These are phyloP conservation scores for Zymoseptoria brevis DNA, from an alignment of 2,329 filamentous ascomycete species.

Conservation along the genomic window DNA sequence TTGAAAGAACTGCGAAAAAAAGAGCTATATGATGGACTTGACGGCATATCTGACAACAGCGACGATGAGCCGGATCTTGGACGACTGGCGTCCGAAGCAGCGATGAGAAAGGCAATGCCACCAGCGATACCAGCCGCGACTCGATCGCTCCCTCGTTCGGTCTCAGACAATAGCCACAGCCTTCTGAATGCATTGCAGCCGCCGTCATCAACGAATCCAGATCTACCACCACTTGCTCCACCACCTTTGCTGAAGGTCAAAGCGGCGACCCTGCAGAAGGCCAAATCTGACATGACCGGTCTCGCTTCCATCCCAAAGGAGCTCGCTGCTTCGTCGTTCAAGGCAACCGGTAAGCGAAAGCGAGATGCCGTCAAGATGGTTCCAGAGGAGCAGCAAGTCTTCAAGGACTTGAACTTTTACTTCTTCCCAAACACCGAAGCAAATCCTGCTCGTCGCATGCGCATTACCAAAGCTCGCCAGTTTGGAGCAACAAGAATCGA, in stretches of 20 bases:
- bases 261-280: slow-evolving; percentile 7
- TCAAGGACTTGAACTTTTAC: slow-evolving; percentile 32
- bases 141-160: slow-evolving; percentile 16
- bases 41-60: slow-evolving; percentile 13
- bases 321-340: neutral
- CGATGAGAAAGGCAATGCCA: slow-evolving; percentile 9
- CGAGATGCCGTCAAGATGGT: slow-evolving; percentile 18
- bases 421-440: slow-evolving; percentile 78
- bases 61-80: slow-evolving; percentile 18
- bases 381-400: slow-evolving; percentile 23
- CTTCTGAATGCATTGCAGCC: neutral
- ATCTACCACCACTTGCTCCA: neutral
- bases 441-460: slow-evolving; percentile 55
- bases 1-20: slow-evolving; percentile 12
- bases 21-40: slow-evolving; percentile 17
- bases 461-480: slow-evolving; percentile 67
- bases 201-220: slow-evolving; percentile 9
- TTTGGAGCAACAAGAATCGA: slow-evolving; percentile 67
- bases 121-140: neutral
- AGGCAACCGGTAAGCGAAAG: slow-evolving; percentile 23
- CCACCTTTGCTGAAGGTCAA: neutral
- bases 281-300: slow-evolving; percentile 12
- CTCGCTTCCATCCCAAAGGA: slow-evolving; percentile 10
- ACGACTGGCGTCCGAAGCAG: slow-evolving; percentile 13
- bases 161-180: slow-evolving; percentile 15